Evolutionary conservation across 2,329 filamentous ascomycete genomes (phyloP).

Genomic region (Sarocladium brachiariae): DNA sequence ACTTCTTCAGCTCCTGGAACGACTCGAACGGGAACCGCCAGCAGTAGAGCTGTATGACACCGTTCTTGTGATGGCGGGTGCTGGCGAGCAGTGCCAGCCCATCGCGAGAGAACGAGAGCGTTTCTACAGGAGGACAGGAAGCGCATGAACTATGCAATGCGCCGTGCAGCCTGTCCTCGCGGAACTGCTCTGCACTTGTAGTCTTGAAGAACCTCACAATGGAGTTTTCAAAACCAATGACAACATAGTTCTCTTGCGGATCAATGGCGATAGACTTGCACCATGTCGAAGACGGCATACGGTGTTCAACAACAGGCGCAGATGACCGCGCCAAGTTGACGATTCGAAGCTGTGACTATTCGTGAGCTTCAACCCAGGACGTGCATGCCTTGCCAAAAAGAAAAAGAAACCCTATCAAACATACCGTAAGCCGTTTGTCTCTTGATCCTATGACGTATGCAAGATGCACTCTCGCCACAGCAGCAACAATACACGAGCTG

Average conservation of each 20-base stretch:
- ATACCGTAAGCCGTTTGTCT: conserved; percentile 34
- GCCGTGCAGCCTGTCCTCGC: conserved; percentile 30
- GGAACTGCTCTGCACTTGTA: conserved; percentile 23
- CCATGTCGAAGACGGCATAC: conserved; percentile 31
- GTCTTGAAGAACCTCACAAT: conserved; percentile 34
- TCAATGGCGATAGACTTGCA: conserved; percentile 32
- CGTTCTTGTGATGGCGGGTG: conserved; percentile 26
- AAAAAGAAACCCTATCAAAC: too few relatives aligned
- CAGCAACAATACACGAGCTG: conserved; percentile 31
- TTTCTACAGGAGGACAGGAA: conserved; percentile 30
- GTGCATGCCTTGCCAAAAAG: too few relatives aligned
- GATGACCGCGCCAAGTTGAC: conserved; percentile 27
- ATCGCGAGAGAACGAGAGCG: conserved; percentile 32
- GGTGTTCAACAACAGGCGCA: conserved; percentile 27
- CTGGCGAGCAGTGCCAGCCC: conserved; percentile 31
- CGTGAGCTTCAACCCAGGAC: too few relatives aligned
- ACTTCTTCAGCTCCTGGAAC: conserved; percentile 27
- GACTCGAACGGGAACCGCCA: conserved; percentile 31
- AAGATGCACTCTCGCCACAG: conserved; percentile 28
- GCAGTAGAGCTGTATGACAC: conserved; percentile 29
- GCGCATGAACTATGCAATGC: conserved; percentile 26
- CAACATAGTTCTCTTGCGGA: conserved; percentile 32
- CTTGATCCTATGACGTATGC: conserved; percentile 33
- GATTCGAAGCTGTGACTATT: conserved; percentile 29
- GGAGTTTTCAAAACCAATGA: conserved; percentile 32